A percentile compares a stretch with the other conserved stretches of the same genome.
Evolutionary conservation across 1,284 basidiomycete genomes (phyloP).

Genomic region (Trichosporon coremiiforme): DNA sequence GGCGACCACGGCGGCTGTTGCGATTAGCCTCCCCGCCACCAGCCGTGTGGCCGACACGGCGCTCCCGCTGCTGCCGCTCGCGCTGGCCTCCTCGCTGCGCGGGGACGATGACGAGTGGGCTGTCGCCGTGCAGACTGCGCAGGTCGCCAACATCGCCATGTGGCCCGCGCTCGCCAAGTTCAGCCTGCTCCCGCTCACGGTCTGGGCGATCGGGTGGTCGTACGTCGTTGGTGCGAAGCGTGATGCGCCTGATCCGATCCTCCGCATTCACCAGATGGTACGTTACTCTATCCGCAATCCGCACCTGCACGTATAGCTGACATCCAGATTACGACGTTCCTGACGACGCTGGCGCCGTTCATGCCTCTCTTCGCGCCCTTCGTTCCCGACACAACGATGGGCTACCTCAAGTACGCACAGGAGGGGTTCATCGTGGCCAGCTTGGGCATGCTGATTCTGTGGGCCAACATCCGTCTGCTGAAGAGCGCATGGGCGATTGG

Average conservation of each 20-base stretch:
- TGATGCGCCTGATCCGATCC: slow-evolving; percentile 25
- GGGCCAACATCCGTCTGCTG: slow-evolving; percentile 31
- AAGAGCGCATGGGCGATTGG: slow-evolving; percentile 34
- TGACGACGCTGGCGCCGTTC: not conserved
- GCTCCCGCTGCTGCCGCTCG: slow-evolving; percentile 29
- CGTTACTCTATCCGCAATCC: not conserved
- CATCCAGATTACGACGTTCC: slow-evolving; percentile 10
- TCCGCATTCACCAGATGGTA: slow-evolving; percentile 24
- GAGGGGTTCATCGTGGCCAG: slow-evolving; percentile 22
- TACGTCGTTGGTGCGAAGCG: slow-evolving; percentile 28
- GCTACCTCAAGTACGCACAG: slow-evolving; percentile 13
- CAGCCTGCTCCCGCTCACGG: slow-evolving; percentile 6
- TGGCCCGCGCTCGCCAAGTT: slow-evolving; percentile 23
- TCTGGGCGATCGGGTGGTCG: slow-evolving; percentile 23
- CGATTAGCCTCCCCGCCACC: slow-evolving; percentile 14
- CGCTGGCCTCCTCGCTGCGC: slow-evolving; percentile 28
- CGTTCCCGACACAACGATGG: not conserved
- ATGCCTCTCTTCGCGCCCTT: slow-evolving; percentile 12
- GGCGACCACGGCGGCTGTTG: slow-evolving; percentile 22
- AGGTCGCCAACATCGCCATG: slow-evolving; percentile 26
- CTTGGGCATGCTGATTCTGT: slow-evolving; percentile 24
- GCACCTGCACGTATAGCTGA: not conserved
- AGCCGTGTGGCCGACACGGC: slow-evolving; percentile 23
- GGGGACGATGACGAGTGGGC: slow-evolving; percentile 36
- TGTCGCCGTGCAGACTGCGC: slow-evolving; percentile 30